phyloP scores from a whole-genome alignment of 768 basidiomycete species.

The Mycena maculata region DNA sequence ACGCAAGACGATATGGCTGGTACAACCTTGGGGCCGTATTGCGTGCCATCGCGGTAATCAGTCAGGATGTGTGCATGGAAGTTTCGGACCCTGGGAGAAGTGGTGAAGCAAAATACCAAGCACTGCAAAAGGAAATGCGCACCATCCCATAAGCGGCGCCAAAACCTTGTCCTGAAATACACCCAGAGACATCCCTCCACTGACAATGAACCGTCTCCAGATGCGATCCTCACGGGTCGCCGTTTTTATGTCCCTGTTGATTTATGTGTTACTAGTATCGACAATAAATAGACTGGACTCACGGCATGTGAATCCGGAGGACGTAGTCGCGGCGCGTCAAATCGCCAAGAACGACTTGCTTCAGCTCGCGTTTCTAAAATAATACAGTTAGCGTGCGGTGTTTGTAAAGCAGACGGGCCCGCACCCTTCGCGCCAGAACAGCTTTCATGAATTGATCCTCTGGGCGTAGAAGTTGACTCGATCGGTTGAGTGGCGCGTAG shows the following conservation, averaged over 20 bases:
- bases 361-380: conserved; percentile 36
- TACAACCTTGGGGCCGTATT: conserved; percentile 40
- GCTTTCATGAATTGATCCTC: conserved; percentile 39
- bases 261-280: conserved; percentile 10
- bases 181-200: conserved; percentile 41
- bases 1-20: conserved; percentile 19
- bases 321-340: conserved; percentile 39
- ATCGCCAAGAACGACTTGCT: conserved; percentile 33
- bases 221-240: conserved; percentile 33
- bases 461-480: conserved; percentile 31
- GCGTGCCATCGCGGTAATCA: conserved; percentile 40
- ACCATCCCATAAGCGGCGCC: conserved; percentile 43
- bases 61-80: conserved; percentile 43
- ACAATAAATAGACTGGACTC: conserved; percentile 11
- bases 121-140: conserved; percentile 6
- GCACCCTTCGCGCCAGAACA: conserved; percentile 36
- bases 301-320: conserved; percentile 37
- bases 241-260: conserved; percentile 27
- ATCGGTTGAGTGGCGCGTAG: conserved; percentile 30
- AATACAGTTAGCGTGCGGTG: conserved; percentile 12
- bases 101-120: conserved; percentile 9
- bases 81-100: conserved; percentile 39
- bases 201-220: conserved; percentile 40
- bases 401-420: background rate
- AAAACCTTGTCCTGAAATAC: conserved; percentile 44